These are phyloP conservation scores for Pseudogymnoascus sp. DNA, from an alignment of 2,329 filamentous ascomycete species.

Conservation along the genomic window DNA sequence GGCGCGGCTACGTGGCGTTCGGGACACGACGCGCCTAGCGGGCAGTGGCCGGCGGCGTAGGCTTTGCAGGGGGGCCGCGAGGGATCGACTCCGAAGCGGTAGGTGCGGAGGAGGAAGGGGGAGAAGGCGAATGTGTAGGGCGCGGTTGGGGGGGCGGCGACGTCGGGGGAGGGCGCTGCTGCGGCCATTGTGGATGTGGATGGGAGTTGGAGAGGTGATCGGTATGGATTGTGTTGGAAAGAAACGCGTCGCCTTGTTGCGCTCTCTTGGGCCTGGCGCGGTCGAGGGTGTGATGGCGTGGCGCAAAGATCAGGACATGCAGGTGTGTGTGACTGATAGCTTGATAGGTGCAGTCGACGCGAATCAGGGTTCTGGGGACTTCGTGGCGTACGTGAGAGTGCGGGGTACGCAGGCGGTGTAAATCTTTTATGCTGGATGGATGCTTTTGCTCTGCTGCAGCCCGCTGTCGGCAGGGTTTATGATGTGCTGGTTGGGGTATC, in stretches of 20 bases:
- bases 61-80: slow-evolving; percentile 77
- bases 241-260: not conserved
- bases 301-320: not conserved
- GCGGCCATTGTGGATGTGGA: slow-evolving; percentile 1
- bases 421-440: not conserved
- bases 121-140: slow-evolving; percentile 72
- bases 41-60: slow-evolving; percentile 78
- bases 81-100: slow-evolving; percentile 73
- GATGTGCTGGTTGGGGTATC: not conserved
- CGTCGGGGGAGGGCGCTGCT: slow-evolving; percentile 17
- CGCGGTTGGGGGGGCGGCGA: slow-evolving; percentile 37
- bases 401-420: slow-evolving; percentile 2
- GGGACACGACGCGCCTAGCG: slow-evolving; percentile 72
- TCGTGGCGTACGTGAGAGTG: not conserved
- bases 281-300: not conserved
- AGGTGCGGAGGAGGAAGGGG: slow-evolving; percentile 73
- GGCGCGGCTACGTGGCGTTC: slow-evolving; percentile 59
- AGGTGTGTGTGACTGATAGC: not conserved
- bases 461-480: not conserved
- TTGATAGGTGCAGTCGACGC: not conserved
- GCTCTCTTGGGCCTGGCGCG: not conserved
- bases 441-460: not conserved
- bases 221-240: not conserved
- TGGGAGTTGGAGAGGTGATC: not conserved
- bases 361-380: not conserved